Evolutionary conservation across 140 eudicot genomes (phyloP), one percentile per base, ranked within the genome.

Genomic region (Bidens hawaiensis): DNA sequence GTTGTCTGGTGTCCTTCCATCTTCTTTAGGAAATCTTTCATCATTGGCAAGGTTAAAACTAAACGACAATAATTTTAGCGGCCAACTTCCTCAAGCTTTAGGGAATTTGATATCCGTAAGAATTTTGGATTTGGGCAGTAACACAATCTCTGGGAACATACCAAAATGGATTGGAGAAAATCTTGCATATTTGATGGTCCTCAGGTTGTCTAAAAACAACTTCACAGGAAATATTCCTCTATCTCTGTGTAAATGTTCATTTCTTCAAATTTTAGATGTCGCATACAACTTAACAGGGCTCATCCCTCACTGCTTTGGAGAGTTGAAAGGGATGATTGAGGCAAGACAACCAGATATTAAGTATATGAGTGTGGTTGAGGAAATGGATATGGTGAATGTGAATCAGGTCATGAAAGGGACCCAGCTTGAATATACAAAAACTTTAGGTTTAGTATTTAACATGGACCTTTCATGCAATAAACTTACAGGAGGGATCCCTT

Each of bases 391-490:
- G n/a, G n/a, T n/a, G n/a, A n/a, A n/a, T n/a, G n/a, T 49, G 56
- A 19, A 0, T 49, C 56, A 49, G 56, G 56, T 49, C 56, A 49
- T 49, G 8, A 49, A 49, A 22, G 17, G 56, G 0, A 11, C 10
- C 28, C 8, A 49, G 2, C 31, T 49, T 10, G 56, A 49, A 49
- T 49, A 22, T 22, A 22, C 56, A 19, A 49, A 21, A 0, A 49
- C 30, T 21, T 0, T 49, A 0, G 8, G 4, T 19, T 49, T 49
- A 9, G 56, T 49, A 19, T 49, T 49, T 22, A 49, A 49, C 56
- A 49, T 49, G 56, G 56, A 49, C 30, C 56, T 49, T 22, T 49
- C 56, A 49, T 19, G 56, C 8, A 49, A 49, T 49, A 49, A 10
- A 49, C 8, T 49, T 49, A 21, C 14, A 0, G 56, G 56, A 19